phyloP scores from a whole-genome alignment of 805 yeast genomes.

The Barnettozyma sucrosica region DNA sequence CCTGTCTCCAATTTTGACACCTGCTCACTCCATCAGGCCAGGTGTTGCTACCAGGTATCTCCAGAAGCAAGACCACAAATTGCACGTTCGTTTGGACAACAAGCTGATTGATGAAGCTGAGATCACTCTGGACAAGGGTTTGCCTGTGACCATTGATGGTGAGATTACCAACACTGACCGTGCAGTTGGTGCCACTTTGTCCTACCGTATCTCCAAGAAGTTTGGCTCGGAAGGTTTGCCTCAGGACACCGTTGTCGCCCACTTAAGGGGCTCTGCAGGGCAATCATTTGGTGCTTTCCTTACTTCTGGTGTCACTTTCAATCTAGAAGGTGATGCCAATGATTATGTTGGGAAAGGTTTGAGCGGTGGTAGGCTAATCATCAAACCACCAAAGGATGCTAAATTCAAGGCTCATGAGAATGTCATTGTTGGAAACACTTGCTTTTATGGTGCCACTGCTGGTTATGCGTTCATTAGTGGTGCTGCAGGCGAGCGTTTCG shows the following conservation, averaged over 20 bases:
- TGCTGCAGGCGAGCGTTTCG: slow-evolving; percentile 97
- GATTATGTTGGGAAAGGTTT: slow-evolving; percentile 98
- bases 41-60: slow-evolving; percentile 93
- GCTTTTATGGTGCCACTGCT: slow-evolving; percentile 95
- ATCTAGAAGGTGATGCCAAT: slow-evolving; percentile 94
- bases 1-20: slow-evolving; percentile 88
- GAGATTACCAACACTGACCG: slow-evolving; percentile 94
- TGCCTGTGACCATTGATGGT: slow-evolving; percentile 91
- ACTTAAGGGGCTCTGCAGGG: slow-evolving; percentile 90
- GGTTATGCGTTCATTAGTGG: slow-evolving; percentile 94
- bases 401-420: slow-evolving; percentile 92
- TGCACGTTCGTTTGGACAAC: slow-evolving; percentile 91
- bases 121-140: slow-evolving; percentile 90
- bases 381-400: slow-evolving; percentile 84
- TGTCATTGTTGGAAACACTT: slow-evolving; percentile 94
- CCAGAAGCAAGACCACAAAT: slow-evolving; percentile 88
- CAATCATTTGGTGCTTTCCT: slow-evolving; percentile 98
- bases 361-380: slow-evolving; percentile 89
- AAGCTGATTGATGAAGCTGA: slow-evolving; percentile 95
- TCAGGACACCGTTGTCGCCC: slow-evolving; percentile 92
- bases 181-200: slow-evolving; percentile 89
- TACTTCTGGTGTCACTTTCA: slow-evolving; percentile 93
- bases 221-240: slow-evolving; percentile 94
- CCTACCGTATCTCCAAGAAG: slow-evolving; percentile 87
- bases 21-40: slow-evolving; percentile 93